Base-by-base conservation (phyloP, 2,329 filamentous ascomycete genomes). In the Simplicillium sp. region DNA sequence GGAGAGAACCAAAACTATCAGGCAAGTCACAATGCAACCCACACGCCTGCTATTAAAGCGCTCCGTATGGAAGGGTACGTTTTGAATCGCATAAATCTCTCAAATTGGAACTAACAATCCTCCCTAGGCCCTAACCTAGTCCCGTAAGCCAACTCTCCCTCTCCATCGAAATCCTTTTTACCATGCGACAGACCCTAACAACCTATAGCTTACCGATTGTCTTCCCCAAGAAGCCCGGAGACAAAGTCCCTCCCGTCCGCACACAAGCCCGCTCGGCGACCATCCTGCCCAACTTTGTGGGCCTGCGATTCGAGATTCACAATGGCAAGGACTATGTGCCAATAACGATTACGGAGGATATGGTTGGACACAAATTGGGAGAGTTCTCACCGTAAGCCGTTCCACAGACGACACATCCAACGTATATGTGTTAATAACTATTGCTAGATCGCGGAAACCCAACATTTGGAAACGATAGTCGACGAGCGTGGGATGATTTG, bases 331-430 rank as follows among this genome's bases (percentile, higher is more conserved):
- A 75, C 28, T 95, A 95, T 63, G 67, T 82, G 52, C 85, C 92
- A 51, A 73, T 95, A 41, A 74, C 72, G 49, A 84, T 96, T 48
- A 94, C 88, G 13, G 89, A 95, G 60, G 86, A 95, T 56, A 96
- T 96, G 89, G 89, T 96, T 38, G 89, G 89, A 40, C 84, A 92
- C 64, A 96, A 95, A 67, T 72, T 96, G 51, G 89, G 89, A 53
- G 89, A 96, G 66, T 96, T 95, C 61, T 81, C 87, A 47, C 70
- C 78, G 88, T 95, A 76, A 56, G 87, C 78, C 16, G 11, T 13
- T 13, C 31, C 13, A 33, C 6, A 5, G 15, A 31, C 29, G 29
- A 31, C 31, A 33, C 15, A n/a, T 40, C 7, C 5, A 35, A 32
- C 7, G 40, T 15, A 29, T 11, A 11, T 8, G 20, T 6, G 3